Evolutionary conservation across 768 basidiomycete species (phyloP).

Genomic region (Leccinum subgranulosum): DNA sequence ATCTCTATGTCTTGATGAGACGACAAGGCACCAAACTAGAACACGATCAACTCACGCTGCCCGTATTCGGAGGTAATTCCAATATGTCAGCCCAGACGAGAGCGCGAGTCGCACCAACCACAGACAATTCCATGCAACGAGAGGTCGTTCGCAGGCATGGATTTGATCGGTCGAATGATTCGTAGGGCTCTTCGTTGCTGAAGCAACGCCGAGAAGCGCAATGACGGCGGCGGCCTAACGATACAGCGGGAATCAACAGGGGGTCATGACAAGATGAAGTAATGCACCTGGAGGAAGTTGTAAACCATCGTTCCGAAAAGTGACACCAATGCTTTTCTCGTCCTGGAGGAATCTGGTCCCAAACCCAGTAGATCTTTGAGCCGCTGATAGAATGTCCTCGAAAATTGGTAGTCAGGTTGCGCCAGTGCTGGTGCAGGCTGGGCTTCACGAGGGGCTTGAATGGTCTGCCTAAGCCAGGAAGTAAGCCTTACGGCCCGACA

Average conservation of each 20-base stretch:
- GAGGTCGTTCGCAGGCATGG: constrained; percentile 57
- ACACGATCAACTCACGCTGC: constrained; percentile 25
- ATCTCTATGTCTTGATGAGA: constrained; percentile 19
- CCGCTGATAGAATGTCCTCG: constrained; percentile 19
- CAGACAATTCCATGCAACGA: constrained; percentile 65
- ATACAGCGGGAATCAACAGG: constrained; percentile 4
- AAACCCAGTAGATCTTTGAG: constrained; percentile 47
- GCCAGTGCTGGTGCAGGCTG: neutral
- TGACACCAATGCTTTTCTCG: constrained; percentile 52
- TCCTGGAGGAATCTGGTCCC: constrained; percentile 48
- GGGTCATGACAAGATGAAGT: neutral
- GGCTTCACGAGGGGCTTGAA: constrained; percentile 16
- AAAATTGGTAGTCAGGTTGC: constrained; percentile 8
- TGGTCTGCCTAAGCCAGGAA: constrained; percentile 25
- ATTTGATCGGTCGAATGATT: constrained; percentile 48
- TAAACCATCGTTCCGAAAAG: constrained; percentile 50
- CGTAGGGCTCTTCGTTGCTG: constrained; percentile 45
- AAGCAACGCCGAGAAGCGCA: constrained; percentile 47
- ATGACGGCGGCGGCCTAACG: constrained; percentile 50
- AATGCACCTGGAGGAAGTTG: constrained; percentile 51
- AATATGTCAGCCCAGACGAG: constrained; percentile 48
- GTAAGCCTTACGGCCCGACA: constrained; percentile 16
- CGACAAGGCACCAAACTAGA: neutral
- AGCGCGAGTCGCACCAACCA: constrained; percentile 58
- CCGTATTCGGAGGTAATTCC: constrained; percentile 47